Evolutionary conservation across 116 monocot genomes (phyloP).

Genomic region (Posidonia oceanica): DNA sequence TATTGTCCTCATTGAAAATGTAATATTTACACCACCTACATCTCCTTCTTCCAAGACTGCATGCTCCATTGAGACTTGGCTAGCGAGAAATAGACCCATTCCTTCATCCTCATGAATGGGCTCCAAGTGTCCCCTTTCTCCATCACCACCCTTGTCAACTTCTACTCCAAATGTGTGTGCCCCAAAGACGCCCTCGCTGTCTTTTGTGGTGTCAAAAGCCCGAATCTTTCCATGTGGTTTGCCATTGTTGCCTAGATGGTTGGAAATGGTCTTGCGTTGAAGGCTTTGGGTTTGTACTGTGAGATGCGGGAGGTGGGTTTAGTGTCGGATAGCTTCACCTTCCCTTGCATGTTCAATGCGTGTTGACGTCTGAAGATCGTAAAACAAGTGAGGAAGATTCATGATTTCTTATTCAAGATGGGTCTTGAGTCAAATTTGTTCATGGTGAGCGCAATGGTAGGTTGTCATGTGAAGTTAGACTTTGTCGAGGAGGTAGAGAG

Average conservation of each 20-base stretch:
- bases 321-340: too few species aligned
- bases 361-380: slow-evolving; percentile 12
- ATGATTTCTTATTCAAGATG: slow-evolving; percentile 25
- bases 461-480: slow-evolving; percentile 16
- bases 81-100: slow-evolving; percentile 9
- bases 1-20: too few species aligned
- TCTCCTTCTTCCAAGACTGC: slow-evolving; percentile 23
- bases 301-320: too few species aligned
- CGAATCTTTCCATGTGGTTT: slow-evolving; percentile 26
- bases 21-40: background rate
- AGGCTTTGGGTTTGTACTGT: too few species aligned
- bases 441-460: slow-evolving; percentile 30
- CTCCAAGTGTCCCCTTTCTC: slow-evolving; percentile 30
- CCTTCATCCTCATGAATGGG: too few species aligned
- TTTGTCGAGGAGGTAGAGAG: slow-evolving; percentile 17
- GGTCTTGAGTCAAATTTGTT: too few species aligned
- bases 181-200: slow-evolving; percentile 21
- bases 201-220: slow-evolving; percentile 12
- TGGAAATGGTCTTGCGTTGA: too few species aligned
- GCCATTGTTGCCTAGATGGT: slow-evolving; percentile 19
- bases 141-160: slow-evolving; percentile 31
- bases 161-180: slow-evolving; percentile 30
- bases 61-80: slow-evolving; percentile 1
- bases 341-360: too few species aligned
- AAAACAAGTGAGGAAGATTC: slow-evolving; percentile 7